Base-by-base conservation (phyloP, 1,139 yeast species). In the Pichia sp. region DNA sequence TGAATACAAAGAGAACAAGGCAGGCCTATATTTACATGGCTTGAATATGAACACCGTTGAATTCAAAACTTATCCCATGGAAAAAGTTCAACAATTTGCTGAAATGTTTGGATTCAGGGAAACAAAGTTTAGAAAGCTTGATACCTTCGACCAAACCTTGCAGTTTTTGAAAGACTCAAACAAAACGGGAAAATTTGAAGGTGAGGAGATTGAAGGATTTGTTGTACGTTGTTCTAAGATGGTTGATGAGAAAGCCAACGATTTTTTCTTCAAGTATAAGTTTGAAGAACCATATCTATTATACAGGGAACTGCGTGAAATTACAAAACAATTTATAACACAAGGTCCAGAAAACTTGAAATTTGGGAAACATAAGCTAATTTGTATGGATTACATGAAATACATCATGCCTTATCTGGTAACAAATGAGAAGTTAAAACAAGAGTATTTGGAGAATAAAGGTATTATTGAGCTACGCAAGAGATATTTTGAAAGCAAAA, bases 251-350 rank as follows among this genome's bases (percentile, higher is more conserved):
- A 13, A 31, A 31, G 30, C 30, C 29, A 30, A 5, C 5, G 86
- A 83, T 58, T 90, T 79, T 64, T 90, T 95, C 70, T 95, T 90
- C 80, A 95, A 95, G 72, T 93, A 76, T 73, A 95, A 95, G 70
- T 93, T 95, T 68, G 96, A 90, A 62, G 97, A 95, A 70, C 99
- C 99, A 0, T 95, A 95, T 65, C 73, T 90, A 52, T 78, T 95
- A 76, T 95, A 90, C 68, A 78, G 99, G 56, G 90, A 88, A 65
- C 84, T 95, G 80, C 78, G 99, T 59, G 98, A 93, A 66, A 87
- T 83, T 0, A 90, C 98, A 0, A 85, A 81, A 64, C 74, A 75
- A 47, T 79, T 79, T 58, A 72, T 92, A n/a, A 62, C 64, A 0
- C 67, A 68, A 0, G 76, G 76, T n/a, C 67, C 74, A 1, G 72